Evolutionary conservation across 2,329 filamentous ascomycete genomes (phyloP).

Genomic region (Sclerotinia borealis): DNA sequence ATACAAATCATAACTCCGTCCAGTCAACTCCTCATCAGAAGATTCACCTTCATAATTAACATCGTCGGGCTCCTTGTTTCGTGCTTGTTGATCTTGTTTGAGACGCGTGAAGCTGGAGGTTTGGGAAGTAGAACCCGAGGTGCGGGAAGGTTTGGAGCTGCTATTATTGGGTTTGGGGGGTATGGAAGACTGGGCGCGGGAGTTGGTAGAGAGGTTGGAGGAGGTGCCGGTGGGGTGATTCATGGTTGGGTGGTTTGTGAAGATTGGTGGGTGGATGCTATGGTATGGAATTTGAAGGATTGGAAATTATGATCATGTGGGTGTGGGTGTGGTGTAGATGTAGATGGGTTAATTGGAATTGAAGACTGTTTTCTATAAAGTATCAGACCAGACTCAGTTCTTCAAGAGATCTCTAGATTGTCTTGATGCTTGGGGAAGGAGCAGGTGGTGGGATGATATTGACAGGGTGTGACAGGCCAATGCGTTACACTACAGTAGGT

Average conservation of each 20-base stretch:
- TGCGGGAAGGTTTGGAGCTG: neutral
- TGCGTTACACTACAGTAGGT: neutral
- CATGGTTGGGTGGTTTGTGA: neutral
- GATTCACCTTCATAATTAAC: conserved; percentile 29
- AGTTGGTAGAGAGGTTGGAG: neutral
- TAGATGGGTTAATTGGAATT: neutral
- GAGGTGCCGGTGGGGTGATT: neutral
- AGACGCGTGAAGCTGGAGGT: conserved; percentile 37
- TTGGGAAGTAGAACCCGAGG: neutral
- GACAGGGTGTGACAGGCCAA: neutral
- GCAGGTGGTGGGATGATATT: neutral
- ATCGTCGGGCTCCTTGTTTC: conserved; percentile 50
- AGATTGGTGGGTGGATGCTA: neutral
- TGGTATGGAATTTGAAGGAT: neutral
- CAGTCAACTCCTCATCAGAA: conserved; percentile 2
- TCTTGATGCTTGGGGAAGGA: neutral
- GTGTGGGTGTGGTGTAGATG: neutral
- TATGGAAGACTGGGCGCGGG: conserved; percentile 10
- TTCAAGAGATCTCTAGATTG: neutral
- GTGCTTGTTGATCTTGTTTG: conserved; percentile 53
- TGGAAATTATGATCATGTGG: neutral
- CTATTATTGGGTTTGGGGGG: conserved; percentile 1
- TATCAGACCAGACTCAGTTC: neutral
- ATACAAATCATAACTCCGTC: conserved; percentile 20
- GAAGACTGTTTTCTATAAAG: neutral